phyloP scores from a whole-genome alignment of 192 early-diverging fungal species.

The Cladochytrium replicatum region DNA sequence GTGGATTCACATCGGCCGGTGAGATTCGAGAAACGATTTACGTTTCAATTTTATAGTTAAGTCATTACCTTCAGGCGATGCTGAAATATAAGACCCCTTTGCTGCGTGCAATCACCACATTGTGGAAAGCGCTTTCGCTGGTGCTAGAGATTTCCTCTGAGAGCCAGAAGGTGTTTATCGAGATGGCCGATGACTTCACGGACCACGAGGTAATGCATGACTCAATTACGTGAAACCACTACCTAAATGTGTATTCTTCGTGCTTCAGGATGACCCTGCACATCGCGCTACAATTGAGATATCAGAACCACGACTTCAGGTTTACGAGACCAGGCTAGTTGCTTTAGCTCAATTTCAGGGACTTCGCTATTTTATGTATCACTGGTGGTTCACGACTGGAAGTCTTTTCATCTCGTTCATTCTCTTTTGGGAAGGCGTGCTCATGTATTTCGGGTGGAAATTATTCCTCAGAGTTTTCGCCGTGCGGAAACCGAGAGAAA shows the following conservation, averaged over 20 bases:
- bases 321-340: constrained; percentile 34
- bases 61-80: constrained; percentile 20
- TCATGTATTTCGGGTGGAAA: constrained; percentile 2
- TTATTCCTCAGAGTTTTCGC: not conserved
- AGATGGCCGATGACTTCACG: constrained; percentile 40
- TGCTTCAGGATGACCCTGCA: constrained; percentile 35
- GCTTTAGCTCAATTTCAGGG: constrained; percentile 56
- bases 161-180: constrained; percentile 29
- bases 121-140: constrained; percentile 31
- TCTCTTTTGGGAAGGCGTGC: constrained; percentile 40
- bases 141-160: constrained; percentile 35
- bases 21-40: no score
- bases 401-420: constrained; percentile 42
- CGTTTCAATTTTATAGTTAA: no score
- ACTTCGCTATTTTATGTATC: constrained; percentile 65
- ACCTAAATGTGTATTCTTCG: no score
- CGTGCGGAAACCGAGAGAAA: not conserved
- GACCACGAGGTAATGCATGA: constrained; percentile 40
- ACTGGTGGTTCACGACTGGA: constrained; percentile 55
- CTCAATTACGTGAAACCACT: no score
- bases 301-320: constrained; percentile 38
- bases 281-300: constrained; percentile 37
- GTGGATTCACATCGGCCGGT: constrained; percentile 36
- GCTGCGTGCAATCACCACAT: constrained; percentile 19
- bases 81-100: constrained; percentile 30